Conservation (phyloP, 768 basidiomycete species). For the Pulveroboletus sp. region DNA sequence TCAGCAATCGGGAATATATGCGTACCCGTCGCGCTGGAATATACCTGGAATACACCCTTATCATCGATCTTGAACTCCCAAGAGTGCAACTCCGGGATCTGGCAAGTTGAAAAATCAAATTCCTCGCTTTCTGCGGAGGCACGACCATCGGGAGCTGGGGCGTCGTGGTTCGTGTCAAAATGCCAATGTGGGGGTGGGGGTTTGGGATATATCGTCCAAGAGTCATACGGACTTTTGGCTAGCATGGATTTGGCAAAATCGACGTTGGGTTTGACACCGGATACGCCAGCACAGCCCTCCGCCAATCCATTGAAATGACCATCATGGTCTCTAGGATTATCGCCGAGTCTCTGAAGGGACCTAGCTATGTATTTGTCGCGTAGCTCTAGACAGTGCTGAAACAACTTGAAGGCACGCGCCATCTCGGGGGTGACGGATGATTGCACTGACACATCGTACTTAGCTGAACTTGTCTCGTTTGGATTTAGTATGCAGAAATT, state of each 20-base stretch:
- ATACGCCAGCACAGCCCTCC: conserved; percentile 59
- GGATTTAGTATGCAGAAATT: not conserved
- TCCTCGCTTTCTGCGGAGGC: conserved; percentile 35
- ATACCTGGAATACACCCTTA: conserved; percentile 90
- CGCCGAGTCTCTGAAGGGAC: conserved; percentile 89
- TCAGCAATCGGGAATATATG: not conserved
- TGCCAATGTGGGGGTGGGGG: conserved; percentile 98
- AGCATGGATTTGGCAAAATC: conserved; percentile 30
- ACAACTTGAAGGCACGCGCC: conserved; percentile 58
- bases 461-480: conserved; percentile 7
- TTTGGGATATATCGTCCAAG: conserved; percentile 89
- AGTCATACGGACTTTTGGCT: conserved; percentile 37
- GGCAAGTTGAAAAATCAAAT: conserved; percentile 70
- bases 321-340: conserved; percentile 92
- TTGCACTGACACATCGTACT: conserved; percentile 15
- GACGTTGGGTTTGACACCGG: conserved; percentile 65
- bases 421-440: conserved; percentile 41
- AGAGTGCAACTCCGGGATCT: conserved; percentile 65
- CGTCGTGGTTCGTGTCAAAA: conserved; percentile 57
- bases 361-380: conserved; percentile 93
- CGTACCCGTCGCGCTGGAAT: conserved; percentile 34
- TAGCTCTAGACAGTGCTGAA: conserved; percentile 83
- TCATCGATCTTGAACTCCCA: conserved; percentile 77
- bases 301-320: conserved; percentile 67
- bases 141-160: conserved; percentile 40